Percentiles rank a stretch among this genome's conserved stretches.
Conservation (phyloP, 164 flowering plant genomes). For the Echeveria elegans region DNA sequence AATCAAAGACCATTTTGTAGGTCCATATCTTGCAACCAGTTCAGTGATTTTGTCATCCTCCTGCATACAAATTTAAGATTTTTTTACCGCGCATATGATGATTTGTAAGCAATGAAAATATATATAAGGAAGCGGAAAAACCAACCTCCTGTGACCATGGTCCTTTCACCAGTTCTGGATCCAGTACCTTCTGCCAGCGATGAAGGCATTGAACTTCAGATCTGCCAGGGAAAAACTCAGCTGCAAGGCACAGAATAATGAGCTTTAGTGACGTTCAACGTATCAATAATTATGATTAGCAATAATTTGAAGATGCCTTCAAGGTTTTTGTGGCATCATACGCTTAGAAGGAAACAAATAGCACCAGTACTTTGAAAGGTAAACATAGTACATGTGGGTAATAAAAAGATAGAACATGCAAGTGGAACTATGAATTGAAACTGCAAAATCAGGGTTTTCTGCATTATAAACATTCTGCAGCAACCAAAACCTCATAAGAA, state of each 20-base stretch:
- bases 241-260: conserved; percentile 21
- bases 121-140: background rate
- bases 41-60: conserved; percentile 46
- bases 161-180: conserved; percentile 73
- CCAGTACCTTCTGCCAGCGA: conserved; percentile 83
- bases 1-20: conserved; percentile 47
- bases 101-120: background rate
- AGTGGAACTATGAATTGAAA: too few species aligned
- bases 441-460: too few species aligned
- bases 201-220: conserved; percentile 77
- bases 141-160: conserved; percentile 71
- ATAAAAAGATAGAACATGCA: too few species aligned
- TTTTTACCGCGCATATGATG: background rate
- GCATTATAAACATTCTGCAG: too few species aligned
- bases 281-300: background rate
- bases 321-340: too few species aligned
- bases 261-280: background rate
- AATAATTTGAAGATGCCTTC: too few species aligned
- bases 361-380: too few species aligned
- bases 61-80: conserved; percentile 15
- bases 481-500: too few species aligned
- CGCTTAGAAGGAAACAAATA: too few species aligned
- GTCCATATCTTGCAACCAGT: conserved; percentile 34
- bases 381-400: too few species aligned
- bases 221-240: conserved; percentile 38